Base-by-base conservation (phyloP, 768 basidiomycete species). In the Phaeolepiota aurea region DNA sequence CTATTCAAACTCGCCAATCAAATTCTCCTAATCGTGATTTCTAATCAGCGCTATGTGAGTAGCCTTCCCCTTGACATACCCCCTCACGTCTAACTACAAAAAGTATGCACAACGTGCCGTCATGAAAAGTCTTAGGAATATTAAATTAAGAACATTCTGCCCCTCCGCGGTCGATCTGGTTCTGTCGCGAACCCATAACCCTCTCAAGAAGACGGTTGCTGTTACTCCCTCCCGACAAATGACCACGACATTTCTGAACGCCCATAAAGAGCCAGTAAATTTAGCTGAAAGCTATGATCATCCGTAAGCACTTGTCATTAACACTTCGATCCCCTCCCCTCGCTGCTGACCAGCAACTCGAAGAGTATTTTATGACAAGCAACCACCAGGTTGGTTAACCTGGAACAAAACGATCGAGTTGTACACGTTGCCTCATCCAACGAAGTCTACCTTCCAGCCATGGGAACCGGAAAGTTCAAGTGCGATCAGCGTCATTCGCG, bases 131-230 rank as follows among this genome's bases (percentile, higher is more conserved):
- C 65, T 82, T 4, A 77, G 84, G 40, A 78, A 79, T 55, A 69
- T 92, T 61, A 92, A 91, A 60, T 52, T 93, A n/a, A 74, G 88
- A 32, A 84, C 88, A 1, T 74, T 78, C 37, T 78, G 77, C 44
- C 59, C 54, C 1, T 64, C 66, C 10, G 68, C 76, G 21, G 62
- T 66, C 25, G 79, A 82, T 44, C 61, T 91, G 13, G 74, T 76
- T 7, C 58, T 85, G 3, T 74, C 74, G 48, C 69, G 69, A 31
- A 74, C 74, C 41, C 67, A 68, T 44, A 89, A 91, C 52, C 87
- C 86, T 1, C 67, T 90, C 30, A 74, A 76, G 47, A 62, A 62
- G 41, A 59, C 55, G 5, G 59, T 86, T 30, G 54, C 65, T 2
- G 59, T 83, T 2, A 47, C 72, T 21, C 71, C 69, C 9, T 71